These are phyloP conservation scores for Syncephalastrum monosporum DNA, from an alignment of 371 early-diverging fungal species.

Conservation along the genomic window DNA sequence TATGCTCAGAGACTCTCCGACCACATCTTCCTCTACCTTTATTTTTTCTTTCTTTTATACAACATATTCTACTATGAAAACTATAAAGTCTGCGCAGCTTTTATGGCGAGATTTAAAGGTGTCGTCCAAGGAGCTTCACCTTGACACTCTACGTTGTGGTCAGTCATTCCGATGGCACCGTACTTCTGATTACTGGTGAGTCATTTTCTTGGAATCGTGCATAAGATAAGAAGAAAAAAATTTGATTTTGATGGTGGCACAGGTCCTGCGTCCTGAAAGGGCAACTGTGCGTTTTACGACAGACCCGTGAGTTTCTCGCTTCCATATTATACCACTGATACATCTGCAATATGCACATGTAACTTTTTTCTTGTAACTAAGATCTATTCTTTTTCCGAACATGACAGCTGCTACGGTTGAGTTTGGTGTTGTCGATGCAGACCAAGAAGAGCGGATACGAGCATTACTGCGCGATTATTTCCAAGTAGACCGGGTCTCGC, in stretches of 20 bases:
- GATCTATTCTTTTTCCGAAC: background rate
- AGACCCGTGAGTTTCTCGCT: slow-evolving; percentile 20
- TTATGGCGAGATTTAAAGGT: slow-evolving; percentile 64
- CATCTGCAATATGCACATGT: no score
- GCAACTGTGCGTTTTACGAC: slow-evolving; percentile 23
- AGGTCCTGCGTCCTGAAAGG: slow-evolving; percentile 44
- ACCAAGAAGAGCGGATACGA: slow-evolving; percentile 1
- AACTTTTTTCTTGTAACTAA: no score
- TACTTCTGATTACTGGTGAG: slow-evolving; percentile 36
- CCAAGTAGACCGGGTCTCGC: slow-evolving; percentile 64
- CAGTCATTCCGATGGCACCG: slow-evolving; percentile 89
- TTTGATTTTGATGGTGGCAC: slow-evolving; percentile 15
- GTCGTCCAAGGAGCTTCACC: slow-evolving; percentile 66
- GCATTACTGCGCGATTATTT: slow-evolving; percentile 66
- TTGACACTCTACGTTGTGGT: slow-evolving; percentile 83
- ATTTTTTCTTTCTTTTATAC: slow-evolving; percentile 6
- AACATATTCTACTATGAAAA: background rate
- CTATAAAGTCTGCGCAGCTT: slow-evolving; percentile 10
- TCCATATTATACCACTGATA: no score
- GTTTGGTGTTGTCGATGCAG: slow-evolving; percentile 25
- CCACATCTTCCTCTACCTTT: background rate
- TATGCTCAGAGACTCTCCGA: background rate
- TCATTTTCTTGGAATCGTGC: slow-evolving; percentile 19
- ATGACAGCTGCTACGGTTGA: slow-evolving; percentile 23
- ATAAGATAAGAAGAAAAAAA: slow-evolving; percentile 12